Conservation (phyloP, 768 basidiomycete genomes). For the Candolleomyces aberdarensis region DNA sequence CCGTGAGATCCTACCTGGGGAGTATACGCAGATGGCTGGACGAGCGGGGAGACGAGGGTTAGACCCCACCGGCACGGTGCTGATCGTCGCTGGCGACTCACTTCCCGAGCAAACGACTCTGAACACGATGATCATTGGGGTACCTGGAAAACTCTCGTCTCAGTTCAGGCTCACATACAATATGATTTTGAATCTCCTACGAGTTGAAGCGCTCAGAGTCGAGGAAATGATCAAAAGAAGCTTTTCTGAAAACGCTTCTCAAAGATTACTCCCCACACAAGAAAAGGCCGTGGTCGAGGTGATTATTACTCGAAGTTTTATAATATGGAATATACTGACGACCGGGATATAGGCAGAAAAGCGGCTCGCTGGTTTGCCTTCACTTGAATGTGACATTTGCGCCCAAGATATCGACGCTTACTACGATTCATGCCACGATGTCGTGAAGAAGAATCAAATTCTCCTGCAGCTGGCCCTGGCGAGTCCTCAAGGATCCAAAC, state of each 20-base stretch:
- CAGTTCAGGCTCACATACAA: slow-evolving; percentile 99
- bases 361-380: slow-evolving; percentile 54
- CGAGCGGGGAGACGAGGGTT: slow-evolving; percentile 95
- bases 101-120: slow-evolving; percentile 70
- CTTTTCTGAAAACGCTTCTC: slow-evolving; percentile 97
- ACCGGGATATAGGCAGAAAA: slow-evolving; percentile 61
- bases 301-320: background rate
- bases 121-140: slow-evolving; percentile 91
- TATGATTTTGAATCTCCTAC: slow-evolving; percentile 95
- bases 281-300: slow-evolving; percentile 87
- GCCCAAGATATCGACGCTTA: slow-evolving; percentile 66
- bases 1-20: slow-evolving; percentile 85
- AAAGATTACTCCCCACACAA: slow-evolving; percentile 88
- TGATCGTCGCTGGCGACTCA: slow-evolving; percentile 81
- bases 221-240: slow-evolving; percentile 99
- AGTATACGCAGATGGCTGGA: slow-evolving; percentile 99
- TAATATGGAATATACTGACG: background rate
- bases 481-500: slow-evolving; percentile 65
- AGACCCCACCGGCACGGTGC: slow-evolving; percentile 93
- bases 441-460: slow-evolving; percentile 59
- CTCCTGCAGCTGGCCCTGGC: slow-evolving; percentile 58
- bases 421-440: slow-evolving; percentile 68
- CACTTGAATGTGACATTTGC: slow-evolving; percentile 69
- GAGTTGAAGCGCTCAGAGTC: slow-evolving; percentile 92
- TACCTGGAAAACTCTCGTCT: slow-evolving; percentile 86